A percentile compares a stretch with the other conserved stretches of the same genome.
Evolutionary conservation across 2,329 filamentous ascomycete genomes (phyloP).

Genomic region (Xylariaceae sp.): DNA sequence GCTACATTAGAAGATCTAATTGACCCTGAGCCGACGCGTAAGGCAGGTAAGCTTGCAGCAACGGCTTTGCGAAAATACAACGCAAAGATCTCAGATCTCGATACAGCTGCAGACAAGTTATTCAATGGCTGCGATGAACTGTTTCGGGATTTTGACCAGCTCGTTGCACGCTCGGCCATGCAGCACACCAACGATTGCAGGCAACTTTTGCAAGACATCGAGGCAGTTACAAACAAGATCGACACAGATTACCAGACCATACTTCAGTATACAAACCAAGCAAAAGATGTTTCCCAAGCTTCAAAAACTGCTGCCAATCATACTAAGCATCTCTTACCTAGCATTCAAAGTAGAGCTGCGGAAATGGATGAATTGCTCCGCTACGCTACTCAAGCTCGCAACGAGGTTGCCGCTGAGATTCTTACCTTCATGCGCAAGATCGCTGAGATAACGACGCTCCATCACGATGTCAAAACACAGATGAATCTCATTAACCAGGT

Average conservation of each 20-base stretch:
- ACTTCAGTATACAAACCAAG: slow-evolving; percentile 69
- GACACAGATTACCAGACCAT: slow-evolving; percentile 84
- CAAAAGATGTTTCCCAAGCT: slow-evolving; percentile 64
- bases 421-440: slow-evolving; percentile 82
- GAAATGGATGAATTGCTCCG: slow-evolving; percentile 69
- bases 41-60: slow-evolving; percentile 71
- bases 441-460: slow-evolving; percentile 77
- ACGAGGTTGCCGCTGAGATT: slow-evolving; percentile 69
- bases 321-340: slow-evolving; percentile 67
- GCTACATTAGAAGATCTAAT: slow-evolving; percentile 77
- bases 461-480: slow-evolving; percentile 74
- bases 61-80: slow-evolving; percentile 66
- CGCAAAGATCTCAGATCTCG: slow-evolving; percentile 65
- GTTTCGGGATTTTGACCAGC: slow-evolving; percentile 67
- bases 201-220: slow-evolving; percentile 81
- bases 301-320: slow-evolving; percentile 70
- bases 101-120: slow-evolving; percentile 65
- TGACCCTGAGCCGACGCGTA: slow-evolving; percentile 74
- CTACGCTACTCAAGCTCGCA: slow-evolving; percentile 70
- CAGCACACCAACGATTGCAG: slow-evolving; percentile 67
- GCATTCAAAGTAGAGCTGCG: slow-evolving; percentile 58
- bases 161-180: slow-evolving; percentile 60
- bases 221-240: slow-evolving; percentile 85
- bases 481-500: slow-evolving; percentile 75
- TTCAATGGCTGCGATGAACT: slow-evolving; percentile 67